Base-by-base conservation (phyloP, 768 basidiomycete genomes). In the Russula sp. region DNA sequence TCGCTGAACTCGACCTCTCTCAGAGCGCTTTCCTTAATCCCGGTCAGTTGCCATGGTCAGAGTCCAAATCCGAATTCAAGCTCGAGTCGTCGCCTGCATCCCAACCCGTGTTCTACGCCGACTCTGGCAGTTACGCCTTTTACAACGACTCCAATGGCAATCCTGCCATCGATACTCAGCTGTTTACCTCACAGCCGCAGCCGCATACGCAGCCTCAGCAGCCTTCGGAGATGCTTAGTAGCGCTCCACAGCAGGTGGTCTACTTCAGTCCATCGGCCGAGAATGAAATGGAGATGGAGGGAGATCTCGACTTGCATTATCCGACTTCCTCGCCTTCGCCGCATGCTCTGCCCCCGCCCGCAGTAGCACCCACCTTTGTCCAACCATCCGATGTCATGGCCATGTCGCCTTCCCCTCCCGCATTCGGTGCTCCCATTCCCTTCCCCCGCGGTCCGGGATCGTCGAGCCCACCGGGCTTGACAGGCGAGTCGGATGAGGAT, bases 391-490 rank as follows among this genome's bases (percentile, higher is more conserved):
- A 65, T 7, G 55, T 65, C 38, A 65, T 65, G 64, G 55, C 61
- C 38, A 61, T 65, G 64, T 55, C 60, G 11, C 64, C 64, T 14
- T 65, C 64, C 5, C 64, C 64, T 1, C 59, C 59, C n/a, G 36
- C 32, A 6, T 56, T 61, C 18, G 30, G 48, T 1, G 18, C 53
- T 1, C n/a, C 59, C 9, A 26, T 65, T 13, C 67, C 58, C 22
- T 67, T 65, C 24, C 64, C 64, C 16, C 55, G 64, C 14, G 30
- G 28, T 20, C 36, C 3, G 18, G 67, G 65, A 32, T 69, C 67
- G 26, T 63, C 66, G 54, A 67, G 65, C 50, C 67, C 67, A 28
- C 67, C 67, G 6, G 67, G 55, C 30, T 55, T 69, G n/a, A 63
- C 62, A 2, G 56, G 55, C 7, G 67, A 67, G 54, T 61, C 59